Evolutionary conservation across 2,329 filamentous ascomycete species (phyloP), one percentile per base, ranked within the genome.

Genomic region (Torrubiellomyces zombiae): DNA sequence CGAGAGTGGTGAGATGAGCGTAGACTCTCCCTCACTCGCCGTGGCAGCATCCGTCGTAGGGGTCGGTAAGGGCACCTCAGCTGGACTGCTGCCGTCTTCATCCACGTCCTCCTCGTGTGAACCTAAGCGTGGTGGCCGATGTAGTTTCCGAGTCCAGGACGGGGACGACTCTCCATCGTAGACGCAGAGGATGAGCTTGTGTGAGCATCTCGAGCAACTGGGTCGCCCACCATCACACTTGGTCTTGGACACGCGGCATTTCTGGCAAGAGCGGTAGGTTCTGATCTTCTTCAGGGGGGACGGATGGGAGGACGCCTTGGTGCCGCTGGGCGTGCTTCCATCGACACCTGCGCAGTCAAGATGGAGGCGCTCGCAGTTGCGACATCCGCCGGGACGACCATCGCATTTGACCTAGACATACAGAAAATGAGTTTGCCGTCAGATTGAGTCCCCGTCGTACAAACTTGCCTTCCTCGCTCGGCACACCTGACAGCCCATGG

Each of bases 331-430:
- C 17, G 39, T 37, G 23, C 38, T 35, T 14, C 47, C 47, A 16
- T 50, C 45, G 26, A 51, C 47, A 26, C 43, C 45, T 26, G 52
- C 48, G 31, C 50, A 54, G 28, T 52, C 48, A 24, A 54, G 47
- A 38, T 54, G 50, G 24, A 54, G 50, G 20, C 50, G 48, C 38
- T 54, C 50, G 33, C 50, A 54, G 36, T 54, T 54, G 37, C 50
- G 49, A 38, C 50, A 54, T 34, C 50, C 50, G 36, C 52, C 44
- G 19, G 49, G 48, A n/a, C 50, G 45, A 23, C 49, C 50, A 31
- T 54, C 50, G 33, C 50, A 54, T 40, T 53, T 53, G 40, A 54
- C 50, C 50, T 54, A 38, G 6, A 9, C 5, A 12, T n/a, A 11
- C 8, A 20, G 8, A 14, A 18, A 7, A 15, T n/a, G 5, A 14